phyloP scores from a whole-genome alignment of 1,139 yeast genomes.

The Candida glucosophila region DNA sequence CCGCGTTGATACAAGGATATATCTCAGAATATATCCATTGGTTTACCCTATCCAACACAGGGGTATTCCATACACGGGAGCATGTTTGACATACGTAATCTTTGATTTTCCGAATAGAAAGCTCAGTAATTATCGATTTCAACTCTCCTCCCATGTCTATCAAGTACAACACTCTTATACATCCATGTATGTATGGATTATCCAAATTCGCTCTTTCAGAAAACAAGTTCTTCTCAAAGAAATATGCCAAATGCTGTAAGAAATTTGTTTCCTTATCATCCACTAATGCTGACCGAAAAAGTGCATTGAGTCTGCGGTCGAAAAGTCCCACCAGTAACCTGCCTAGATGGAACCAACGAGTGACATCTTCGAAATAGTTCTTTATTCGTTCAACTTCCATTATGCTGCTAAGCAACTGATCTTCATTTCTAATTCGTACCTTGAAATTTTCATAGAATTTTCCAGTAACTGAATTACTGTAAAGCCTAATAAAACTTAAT shows the following conservation, averaged over 20 bases:
- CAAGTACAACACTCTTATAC: constrained; percentile 9
- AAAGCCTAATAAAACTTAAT: constrained; percentile 25
- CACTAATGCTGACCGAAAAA: constrained; percentile 12
- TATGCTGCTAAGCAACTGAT: constrained; percentile 4
- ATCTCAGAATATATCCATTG: constrained; percentile 30
- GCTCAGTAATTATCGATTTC: constrained; percentile 29
- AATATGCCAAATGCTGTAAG: constrained; percentile 1
- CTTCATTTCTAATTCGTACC: too few relatives aligned
- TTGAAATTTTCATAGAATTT: constrained; percentile 5
- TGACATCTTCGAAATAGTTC: constrained; percentile 8
- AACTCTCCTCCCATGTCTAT: constrained; percentile 26
- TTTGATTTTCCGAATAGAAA: constrained; percentile 33
- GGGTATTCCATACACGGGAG: constrained; percentile 31
- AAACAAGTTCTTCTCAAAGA: constrained; percentile 1
- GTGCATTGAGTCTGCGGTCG: constrained; percentile 17
- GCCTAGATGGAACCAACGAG: constrained; percentile 13
- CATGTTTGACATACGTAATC: constrained; percentile 25
- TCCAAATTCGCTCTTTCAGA: neutral
- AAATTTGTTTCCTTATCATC: constrained; percentile 4
- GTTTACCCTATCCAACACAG: constrained; percentile 27
- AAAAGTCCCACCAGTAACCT: constrained; percentile 14
- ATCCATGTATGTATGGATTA: constrained; percentile 1
- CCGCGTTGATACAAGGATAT: constrained; percentile 27
- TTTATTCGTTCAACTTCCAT: constrained; percentile 8
- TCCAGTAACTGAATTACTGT: constrained; percentile 22